Base-by-base conservation (phyloP, 139 green algal species). In the Picochlorum costavermella region DNA sequence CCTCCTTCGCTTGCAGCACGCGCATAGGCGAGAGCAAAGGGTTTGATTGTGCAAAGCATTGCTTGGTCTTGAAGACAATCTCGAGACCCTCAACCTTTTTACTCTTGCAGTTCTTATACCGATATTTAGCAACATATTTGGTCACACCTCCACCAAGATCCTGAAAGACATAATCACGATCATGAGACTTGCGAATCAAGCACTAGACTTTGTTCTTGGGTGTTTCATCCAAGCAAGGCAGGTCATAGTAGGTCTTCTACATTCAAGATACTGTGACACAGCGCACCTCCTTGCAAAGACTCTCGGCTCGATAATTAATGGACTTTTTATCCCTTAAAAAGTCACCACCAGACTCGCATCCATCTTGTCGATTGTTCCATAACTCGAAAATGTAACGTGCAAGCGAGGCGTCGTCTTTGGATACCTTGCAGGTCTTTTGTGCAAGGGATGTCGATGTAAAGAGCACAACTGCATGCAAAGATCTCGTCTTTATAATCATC, bases 301-400 rank as follows among this genome's bases (percentile, higher is more conserved):
- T 59, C 14, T 17, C 17, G 5, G 25, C 50, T 9, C 12, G 14
- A 33, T 59, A 59, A 17, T 59, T 33, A 0, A 59, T 59, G 5
- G 20, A 30, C 0, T 30, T 37, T 16, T 30, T 14, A 37, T 59
- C 28, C 4, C 23, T 14, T 17, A 59, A 29, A 2, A 59, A 59
- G 13, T 59, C 50, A 33, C 50, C 50, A n/a, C 50, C 50, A 17
- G 50, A 33, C 25, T 59, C 50, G 50, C 50, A 59, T 33, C 11
- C 13, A 17, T 30, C 50, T 37, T 37, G 50, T 20, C 50, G 50
- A 23, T 59, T 59, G 14, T 30, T 37, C 50, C 50, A 59, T 17
- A 59, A 29, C 25, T 59, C 50, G 25, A 37, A 59, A 33, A 59
- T 20, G 33, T 59, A 59, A 17, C 50, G 23, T 5, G 50, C 50